Base-by-base conservation (phyloP, 768 basidiomycete species). In the Rhodotorula babjevae region DNA sequence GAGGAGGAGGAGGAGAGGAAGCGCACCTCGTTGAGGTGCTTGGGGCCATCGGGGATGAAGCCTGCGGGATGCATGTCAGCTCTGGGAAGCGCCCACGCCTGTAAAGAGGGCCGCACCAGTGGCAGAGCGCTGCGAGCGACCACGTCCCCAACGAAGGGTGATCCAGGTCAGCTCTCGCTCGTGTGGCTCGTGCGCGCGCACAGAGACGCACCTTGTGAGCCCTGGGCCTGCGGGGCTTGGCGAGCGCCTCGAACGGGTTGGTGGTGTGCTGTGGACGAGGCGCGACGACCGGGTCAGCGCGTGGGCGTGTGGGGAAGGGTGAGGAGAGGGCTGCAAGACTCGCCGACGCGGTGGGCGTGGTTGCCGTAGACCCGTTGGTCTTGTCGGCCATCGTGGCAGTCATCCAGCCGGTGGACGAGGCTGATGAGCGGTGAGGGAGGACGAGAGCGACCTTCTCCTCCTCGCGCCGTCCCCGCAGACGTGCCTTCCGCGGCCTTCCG, bases 11-110 rank as follows among this genome's bases (percentile, higher is more conserved):
- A 27, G 11, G 14, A 14, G 58, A 8, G 25, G 27, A 14, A 7
- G 58, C 58, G 1, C 40, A 71, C 67, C 63, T 74, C 68, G 60
- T 46, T 66, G 21, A 73, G 56, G 12, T 57, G 15, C 42, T 50
- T 65, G 25, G 31, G n/a, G 2, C 68, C 72, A 15, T 73, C 72
- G 60, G 72, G 72, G 29, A 73, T 69, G 61, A 69, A 73, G 9
- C 71, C 71, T 65, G 47, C 40, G 33, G n/a, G 16, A 0, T 8
- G 18, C 14, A 3, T 0, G 55, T 42, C 56, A 55, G 57, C 25
- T 11, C 50, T 0, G 14, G 10, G 29, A 33, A 15, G 33, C 11
- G 23, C 18, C 6, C 2, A 33, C n/a, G 18, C 12, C 5, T 2
- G 19, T n/a, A 4, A 23, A 18, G 29, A 10, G 19, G 36, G 36